Evolutionary conservation across 345 rosid genomes (phyloP).

Genomic region (Fremontodendron californicum): DNA sequence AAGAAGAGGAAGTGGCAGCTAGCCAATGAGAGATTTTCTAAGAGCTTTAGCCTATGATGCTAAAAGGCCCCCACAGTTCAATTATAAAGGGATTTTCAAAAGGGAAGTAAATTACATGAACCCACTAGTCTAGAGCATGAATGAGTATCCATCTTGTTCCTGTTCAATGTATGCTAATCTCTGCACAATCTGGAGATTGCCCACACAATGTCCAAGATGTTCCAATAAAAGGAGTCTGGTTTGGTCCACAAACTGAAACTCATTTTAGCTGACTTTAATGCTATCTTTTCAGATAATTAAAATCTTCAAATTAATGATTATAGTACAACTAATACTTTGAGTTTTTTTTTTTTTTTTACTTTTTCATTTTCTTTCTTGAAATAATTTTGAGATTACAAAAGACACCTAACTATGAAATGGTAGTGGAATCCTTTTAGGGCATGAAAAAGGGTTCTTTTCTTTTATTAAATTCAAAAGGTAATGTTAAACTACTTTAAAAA

Average conservation of each 20-base stretch:
- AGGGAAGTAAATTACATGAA: conserved; percentile 3
- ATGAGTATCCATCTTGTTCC: no score
- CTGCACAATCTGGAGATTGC: neutral
- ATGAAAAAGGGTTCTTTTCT: neutral
- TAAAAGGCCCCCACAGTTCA: conserved; percentile 11
- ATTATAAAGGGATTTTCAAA: neutral
- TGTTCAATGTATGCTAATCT: neutral
- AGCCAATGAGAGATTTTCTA: conserved; percentile 2
- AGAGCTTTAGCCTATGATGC: neutral
- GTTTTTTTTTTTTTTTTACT: neutral
- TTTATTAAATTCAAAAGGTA: no score
- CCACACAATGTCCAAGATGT: neutral
- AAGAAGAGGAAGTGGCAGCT: neutral
- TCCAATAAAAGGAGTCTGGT: neutral
- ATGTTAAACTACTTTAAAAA: no score
- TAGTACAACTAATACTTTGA: neutral
- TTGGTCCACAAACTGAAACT: neutral
- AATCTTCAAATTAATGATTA: neutral
- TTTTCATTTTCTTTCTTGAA: neutral
- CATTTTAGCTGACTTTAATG: neutral
- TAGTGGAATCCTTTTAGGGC: neutral
- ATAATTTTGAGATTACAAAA: no score
- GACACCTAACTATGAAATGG: no score
- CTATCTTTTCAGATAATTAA: neutral
- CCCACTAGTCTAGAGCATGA: no score